Base-by-base conservation (phyloP, 2,329 filamentous ascomycete species). In the Blastomyces parvus region DNA sequence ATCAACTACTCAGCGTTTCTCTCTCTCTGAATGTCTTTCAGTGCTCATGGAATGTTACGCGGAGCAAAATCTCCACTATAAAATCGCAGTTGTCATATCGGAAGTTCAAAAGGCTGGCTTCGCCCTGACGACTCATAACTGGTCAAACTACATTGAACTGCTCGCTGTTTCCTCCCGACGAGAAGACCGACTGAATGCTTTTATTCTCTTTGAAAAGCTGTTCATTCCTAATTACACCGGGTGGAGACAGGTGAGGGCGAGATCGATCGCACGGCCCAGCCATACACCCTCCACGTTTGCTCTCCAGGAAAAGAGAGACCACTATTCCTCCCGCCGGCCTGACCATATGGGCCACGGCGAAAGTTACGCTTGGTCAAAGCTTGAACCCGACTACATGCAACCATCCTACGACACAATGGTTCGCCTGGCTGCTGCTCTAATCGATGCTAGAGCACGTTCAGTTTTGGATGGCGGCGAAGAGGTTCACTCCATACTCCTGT, bases 181-280 rank as follows among this genome's bases (percentile, higher is more conserved):
- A 69, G 76, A 84, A 58, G 80, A 87, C 63, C 74, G 76, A 61
- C 30, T 75, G 14, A 66, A 72, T 25, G 91, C 91, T 46, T 96
- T 94, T 75, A 72, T 78, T 27, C 76, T 87, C 60, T 93, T 89
- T 72, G 93, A 97, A 77, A 77, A 81, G 33, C 84, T 85, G 65
- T 86, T 97, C 62, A 95, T 96, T 83, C 82, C 84, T 0, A 81
- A 84, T 42, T 96, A 91, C 83, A 83, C 84, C 13, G 90, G 91
- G 30, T 97, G 91, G 90, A 69, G 68, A 6, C 66, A 70, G 60
- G 67, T 79, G 38, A 69, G 69, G 19, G 72, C 72, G 64, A 74
- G 76, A 27, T 70, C 70, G 60, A 70, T 69, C 5, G 30, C 72
- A 33, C 70, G 71, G 48, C 74, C 75, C 11, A 59, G 66, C 11